Base-by-base conservation (phyloP, 768 basidiomycete species). In the Amanita thiersii region DNA sequence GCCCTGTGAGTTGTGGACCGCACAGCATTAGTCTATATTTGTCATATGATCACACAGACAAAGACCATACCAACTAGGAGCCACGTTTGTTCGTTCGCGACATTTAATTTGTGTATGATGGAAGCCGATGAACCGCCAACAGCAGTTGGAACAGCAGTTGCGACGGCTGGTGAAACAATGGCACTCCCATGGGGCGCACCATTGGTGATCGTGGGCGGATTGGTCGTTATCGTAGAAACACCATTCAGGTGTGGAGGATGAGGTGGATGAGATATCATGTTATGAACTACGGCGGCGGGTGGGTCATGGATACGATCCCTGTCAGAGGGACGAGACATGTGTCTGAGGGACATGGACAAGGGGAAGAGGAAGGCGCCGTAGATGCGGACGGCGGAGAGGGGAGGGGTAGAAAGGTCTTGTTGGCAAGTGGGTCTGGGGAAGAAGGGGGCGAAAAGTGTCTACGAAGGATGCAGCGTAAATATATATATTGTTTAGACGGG, bases 41-140 rank as follows among this genome's bases (percentile, higher is more conserved):
- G 37, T 47, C 40, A 48, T 43, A 19, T 32, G 47, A 30, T 36
- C 35, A 32, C 30, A 42, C 40, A 18, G 45, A 40, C 50, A 14
- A 25, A 35, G 24, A 20, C 56, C 75, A 43, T 28, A 88, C 91
- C 92, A 60, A 94, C 92, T 52, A 93, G 67, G 48, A 92, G 77
- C 92, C 92, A 96, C 31, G 92, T 94, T 62, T 89, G 84, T 58
- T 94, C 92, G 62, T 96, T 94, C 38, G 91, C 88, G 25, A 72
- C 66, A 15, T 84, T 79, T 40, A 96, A 73, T 49, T 87, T 87
- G 62, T 83, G 77, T 46, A 87, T 77, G 39, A 79, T 74, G 23
- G 62, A 47, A 9, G 60, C 49, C 26, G 67, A 52, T 18, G 56
- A 50, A 10, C 56, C 41, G 26, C 54, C 44, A 41, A 58, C 56